These are phyloP conservation scores for Arthrinium phaeospermum DNA, from an alignment of 2,329 filamentous ascomycete species.

Conservation along the genomic window DNA sequence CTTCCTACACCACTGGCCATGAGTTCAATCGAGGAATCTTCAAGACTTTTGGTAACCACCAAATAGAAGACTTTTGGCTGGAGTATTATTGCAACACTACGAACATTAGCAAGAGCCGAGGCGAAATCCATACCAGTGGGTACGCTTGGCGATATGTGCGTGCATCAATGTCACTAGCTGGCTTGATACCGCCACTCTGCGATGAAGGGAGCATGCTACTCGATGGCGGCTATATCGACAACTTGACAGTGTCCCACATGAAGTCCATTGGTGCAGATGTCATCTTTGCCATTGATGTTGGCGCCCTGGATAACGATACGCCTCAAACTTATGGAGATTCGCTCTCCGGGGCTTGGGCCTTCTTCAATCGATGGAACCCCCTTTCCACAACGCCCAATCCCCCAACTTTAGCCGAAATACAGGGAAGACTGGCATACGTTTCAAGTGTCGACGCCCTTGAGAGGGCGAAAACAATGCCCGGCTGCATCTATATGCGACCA, in stretches of 20 bases:
- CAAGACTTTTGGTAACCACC: constrained; percentile 95
- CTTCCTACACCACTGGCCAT: constrained; percentile 96
- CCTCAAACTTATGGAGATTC: constrained; percentile 95
- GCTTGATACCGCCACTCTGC: constrained; percentile 89
- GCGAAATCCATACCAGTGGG: constrained; percentile 92
- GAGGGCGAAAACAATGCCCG: constrained; percentile 86
- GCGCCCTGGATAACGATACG: constrained; percentile 87
- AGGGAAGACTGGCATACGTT: constrained; percentile 92
- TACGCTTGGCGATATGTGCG: constrained; percentile 98
- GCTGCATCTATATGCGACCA: constrained; percentile 95
- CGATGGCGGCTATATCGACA: constrained; percentile 96
- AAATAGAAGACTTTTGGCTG: constrained; percentile 99
- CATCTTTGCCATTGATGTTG: constrained; percentile 96
- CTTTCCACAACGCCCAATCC: constrained; percentile 89
- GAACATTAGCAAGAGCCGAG: constrained; percentile 92
- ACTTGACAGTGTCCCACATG: constrained; percentile 96
- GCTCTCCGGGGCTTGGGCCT: constrained; percentile 92
- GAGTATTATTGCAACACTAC: constrained; percentile 99
- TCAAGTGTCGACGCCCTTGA: constrained; percentile 94
- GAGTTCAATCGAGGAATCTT: constrained; percentile 99
- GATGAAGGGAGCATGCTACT: constrained; percentile 97
- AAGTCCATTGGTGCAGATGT: constrained; percentile 90
- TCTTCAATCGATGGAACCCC: constrained; percentile 95
- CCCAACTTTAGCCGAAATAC: constrained; percentile 93
- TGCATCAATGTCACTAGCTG: constrained; percentile 95